Conservation (phyloP, 108 stramenopile species). For the Skeletonema costatum region DNA sequence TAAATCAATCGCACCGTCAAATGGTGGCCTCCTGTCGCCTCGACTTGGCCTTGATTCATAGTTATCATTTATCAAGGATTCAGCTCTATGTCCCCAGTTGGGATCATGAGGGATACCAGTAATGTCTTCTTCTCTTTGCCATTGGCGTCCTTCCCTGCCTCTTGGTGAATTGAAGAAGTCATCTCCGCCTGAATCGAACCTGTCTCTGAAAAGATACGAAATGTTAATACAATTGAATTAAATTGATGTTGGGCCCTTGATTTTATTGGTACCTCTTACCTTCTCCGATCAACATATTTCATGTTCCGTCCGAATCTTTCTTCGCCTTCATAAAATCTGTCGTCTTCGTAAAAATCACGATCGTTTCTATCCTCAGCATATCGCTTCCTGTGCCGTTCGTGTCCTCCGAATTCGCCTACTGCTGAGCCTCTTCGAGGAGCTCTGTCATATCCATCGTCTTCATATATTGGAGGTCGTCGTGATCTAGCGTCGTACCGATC, state of each 20-base stretch:
- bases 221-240: background rate
- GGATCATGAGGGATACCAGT: conserved; percentile 1
- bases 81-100: background rate
- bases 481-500: background rate
- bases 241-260: background rate
- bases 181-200: background rate
- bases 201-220: background rate
- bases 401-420: background rate
- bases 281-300: background rate
- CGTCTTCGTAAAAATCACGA: background rate
- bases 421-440: background rate
- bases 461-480: background rate
- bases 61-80: background rate
- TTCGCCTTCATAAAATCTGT: background rate
- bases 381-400: background rate
- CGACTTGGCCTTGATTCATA: background rate
- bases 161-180: background rate
- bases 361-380: background rate
- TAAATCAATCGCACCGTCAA: background rate
- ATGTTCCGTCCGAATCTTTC: background rate
- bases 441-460: background rate
- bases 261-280: background rate
- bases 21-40: background rate
- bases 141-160: background rate
- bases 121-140: background rate